phyloP scores from a whole-genome alignment of 2,329 filamentous ascomycete genomes.

The Xylariomycetidae sp. region DNA sequence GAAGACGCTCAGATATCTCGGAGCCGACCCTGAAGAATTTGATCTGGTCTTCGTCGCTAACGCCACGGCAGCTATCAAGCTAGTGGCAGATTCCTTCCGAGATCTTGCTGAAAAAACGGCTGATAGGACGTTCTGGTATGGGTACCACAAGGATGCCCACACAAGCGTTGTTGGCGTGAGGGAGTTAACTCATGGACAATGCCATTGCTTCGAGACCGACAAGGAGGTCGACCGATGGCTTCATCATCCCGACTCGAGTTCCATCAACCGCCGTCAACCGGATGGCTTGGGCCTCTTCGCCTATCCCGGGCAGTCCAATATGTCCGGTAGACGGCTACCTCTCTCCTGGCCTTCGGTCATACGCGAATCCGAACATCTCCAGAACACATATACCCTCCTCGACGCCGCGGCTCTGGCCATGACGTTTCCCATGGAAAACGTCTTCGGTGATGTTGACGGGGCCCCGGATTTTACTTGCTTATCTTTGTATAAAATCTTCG shows the following conservation, averaged over 20 bases:
- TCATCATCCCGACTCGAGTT: conserved; percentile 18
- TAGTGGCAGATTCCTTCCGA: conserved; percentile 53
- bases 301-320: conserved; percentile 67
- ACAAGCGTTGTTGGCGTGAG: conserved; percentile 66
- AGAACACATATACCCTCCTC: conserved; percentile 47
- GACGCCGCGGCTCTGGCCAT: conserved; percentile 64
- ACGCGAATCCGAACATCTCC: conserved; percentile 26
- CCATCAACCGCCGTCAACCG: conserved; percentile 16
- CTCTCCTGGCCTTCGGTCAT: conserved; percentile 46
- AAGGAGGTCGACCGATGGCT: conserved; percentile 43
- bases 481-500: conserved; percentile 64
- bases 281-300: conserved; percentile 48
- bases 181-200: conserved; percentile 52
- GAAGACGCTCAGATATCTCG: conserved; percentile 52
- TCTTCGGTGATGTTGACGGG: conserved; percentile 43
- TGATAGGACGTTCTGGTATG: conserved; percentile 48
- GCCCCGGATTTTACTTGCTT: conserved; percentile 59
- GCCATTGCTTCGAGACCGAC: conserved; percentile 57
- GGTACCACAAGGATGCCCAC: conserved; percentile 57
- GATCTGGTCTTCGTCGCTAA: conserved; percentile 82
- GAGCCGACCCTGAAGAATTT: conserved; percentile 53
- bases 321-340: conserved; percentile 61
- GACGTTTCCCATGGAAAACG: conserved; percentile 49
- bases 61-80: conserved; percentile 84
- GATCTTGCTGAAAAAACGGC: conserved; percentile 45